Percentiles rank a stretch among this genome's conserved stretches.
phyloP scores from a whole-genome alignment of 2,329 filamentous ascomycete genomes.

The Lithohypha guttulata region DNA sequence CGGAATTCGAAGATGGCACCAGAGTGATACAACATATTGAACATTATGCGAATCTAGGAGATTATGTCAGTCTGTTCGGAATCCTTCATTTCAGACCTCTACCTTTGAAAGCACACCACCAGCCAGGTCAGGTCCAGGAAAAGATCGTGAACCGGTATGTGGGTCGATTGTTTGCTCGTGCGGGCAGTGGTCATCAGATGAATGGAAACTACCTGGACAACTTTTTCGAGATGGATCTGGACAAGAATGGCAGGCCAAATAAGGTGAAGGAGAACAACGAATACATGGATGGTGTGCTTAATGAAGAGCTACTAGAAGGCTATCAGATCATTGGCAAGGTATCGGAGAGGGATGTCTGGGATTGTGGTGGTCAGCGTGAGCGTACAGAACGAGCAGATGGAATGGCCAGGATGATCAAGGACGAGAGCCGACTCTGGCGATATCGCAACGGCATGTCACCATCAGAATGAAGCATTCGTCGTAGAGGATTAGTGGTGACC shows the following conservation, averaged over 20 bases:
- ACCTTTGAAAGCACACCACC: background rate
- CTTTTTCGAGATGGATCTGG: slow-evolving; percentile 30
- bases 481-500: background rate
- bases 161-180: slow-evolving; percentile 38
- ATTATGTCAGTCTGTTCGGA: slow-evolving; percentile 66
- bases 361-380: slow-evolving; percentile 7
- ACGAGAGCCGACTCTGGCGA: slow-evolving; percentile 31
- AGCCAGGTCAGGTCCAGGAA: background rate
- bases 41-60: slow-evolving; percentile 64
- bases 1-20: slow-evolving; percentile 33
- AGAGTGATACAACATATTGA: slow-evolving; percentile 59
- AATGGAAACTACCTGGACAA: slow-evolving; percentile 36
- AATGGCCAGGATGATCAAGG: slow-evolving; percentile 23
- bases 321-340: slow-evolving; percentile 15
- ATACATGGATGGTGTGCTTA: slow-evolving; percentile 28
- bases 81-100: slow-evolving; percentile 44
- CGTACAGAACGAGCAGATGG: slow-evolving; percentile 10
- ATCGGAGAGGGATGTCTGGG: slow-evolving; percentile 7
- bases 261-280: slow-evolving; percentile 25
- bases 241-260: slow-evolving; percentile 10
- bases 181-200: slow-evolving; percentile 32
- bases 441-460: slow-evolving; percentile 30
- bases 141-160: slow-evolving; percentile 36
- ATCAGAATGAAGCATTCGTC: background rate
- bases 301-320: slow-evolving; percentile 10